phyloP scores from a whole-genome alignment of 2,329 filamentous ascomycete species.

The Xylaria sp. region DNA sequence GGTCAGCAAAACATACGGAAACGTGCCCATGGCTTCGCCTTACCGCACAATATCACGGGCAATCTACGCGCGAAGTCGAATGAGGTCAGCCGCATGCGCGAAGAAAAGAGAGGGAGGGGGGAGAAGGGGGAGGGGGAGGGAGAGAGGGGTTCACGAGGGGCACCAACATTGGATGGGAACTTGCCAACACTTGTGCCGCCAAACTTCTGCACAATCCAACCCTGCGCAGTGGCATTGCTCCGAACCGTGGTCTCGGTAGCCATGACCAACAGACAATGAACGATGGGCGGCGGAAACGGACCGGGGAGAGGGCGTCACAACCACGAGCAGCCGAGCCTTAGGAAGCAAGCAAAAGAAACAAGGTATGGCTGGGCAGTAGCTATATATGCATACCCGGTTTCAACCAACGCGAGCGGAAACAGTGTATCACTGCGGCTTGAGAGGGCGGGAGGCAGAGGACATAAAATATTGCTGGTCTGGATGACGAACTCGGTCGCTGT shows the following conservation, averaged over 20 bases:
- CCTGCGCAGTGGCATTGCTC: slow-evolving; percentile 47
- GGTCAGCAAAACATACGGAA: slow-evolving; percentile 25
- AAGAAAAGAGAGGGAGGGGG: background rate
- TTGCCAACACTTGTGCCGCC: slow-evolving; percentile 96
- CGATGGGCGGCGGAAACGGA: background rate
- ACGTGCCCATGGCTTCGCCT: slow-evolving; percentile 35
- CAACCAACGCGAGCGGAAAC: background rate
- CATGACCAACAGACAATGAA: slow-evolving; percentile 7
- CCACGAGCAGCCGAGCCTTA: background rate
- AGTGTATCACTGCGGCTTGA: slow-evolving; percentile 2
- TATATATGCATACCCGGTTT: background rate
- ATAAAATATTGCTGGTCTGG: slow-evolving; percentile 6
- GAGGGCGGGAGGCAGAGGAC: background rate
- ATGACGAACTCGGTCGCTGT: slow-evolving; percentile 15
- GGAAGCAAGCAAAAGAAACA: background rate
- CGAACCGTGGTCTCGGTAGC: slow-evolving; percentile 27
- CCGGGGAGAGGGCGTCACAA: background rate
- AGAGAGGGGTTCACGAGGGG: too few species aligned
- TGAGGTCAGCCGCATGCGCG: slow-evolving; percentile 8
- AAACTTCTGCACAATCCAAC: slow-evolving; percentile 93
- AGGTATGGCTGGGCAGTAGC: slow-evolving; percentile 10
- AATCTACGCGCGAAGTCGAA: slow-evolving; percentile 49
- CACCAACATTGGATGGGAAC: slow-evolving; percentile 72
- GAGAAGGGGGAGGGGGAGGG: background rate
- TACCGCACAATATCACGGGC: slow-evolving; percentile 73